Evolutionary conservation across 768 basidiomycete genomes (phyloP).

Genomic region (Termitomyces eurrhizus): DNA sequence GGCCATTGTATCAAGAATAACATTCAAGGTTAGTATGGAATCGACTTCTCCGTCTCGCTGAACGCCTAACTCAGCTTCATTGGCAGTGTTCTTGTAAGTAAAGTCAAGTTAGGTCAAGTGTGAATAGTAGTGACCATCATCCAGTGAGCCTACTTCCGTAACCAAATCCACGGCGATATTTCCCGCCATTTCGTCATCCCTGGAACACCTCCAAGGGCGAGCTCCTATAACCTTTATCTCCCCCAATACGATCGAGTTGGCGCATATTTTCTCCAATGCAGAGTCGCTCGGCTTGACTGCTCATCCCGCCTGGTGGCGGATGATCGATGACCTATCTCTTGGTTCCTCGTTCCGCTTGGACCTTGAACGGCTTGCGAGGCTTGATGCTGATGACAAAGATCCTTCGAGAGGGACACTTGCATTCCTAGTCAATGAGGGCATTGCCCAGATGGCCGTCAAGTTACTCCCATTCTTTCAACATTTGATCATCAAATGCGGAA

Average conservation of each 20-base stretch:
- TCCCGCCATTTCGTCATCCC: constrained; percentile 47
- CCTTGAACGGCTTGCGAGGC: constrained; percentile 55
- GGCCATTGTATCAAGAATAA: constrained; percentile 41
- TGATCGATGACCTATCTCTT: constrained; percentile 62
- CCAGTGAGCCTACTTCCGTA: constrained; percentile 91
- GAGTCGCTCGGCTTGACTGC: constrained; percentile 47
- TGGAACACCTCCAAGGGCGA: constrained; percentile 19
- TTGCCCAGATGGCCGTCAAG: constrained; percentile 76
- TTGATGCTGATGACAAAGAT: constrained; percentile 36
- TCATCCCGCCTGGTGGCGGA: constrained; percentile 59
- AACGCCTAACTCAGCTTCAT: not conserved
- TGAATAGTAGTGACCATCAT: not conserved
- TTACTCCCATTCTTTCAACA: constrained; percentile 84
- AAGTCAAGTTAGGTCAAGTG: not conserved
- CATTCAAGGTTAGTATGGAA: constrained; percentile 48
- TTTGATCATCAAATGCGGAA: constrained; percentile 83
- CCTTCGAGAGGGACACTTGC: constrained; percentile 42
- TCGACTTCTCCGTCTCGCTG: not conserved
- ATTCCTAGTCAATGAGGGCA: constrained; percentile 65
- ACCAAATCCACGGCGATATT: constrained; percentile 72
- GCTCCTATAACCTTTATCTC: constrained; percentile 69
- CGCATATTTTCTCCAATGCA: constrained; percentile 43
- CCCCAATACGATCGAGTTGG: constrained; percentile 83
- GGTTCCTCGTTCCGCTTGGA: constrained; percentile 63
- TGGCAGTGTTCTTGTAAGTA: constrained; percentile 72